phyloP scores from a whole-genome alignment of 345 rosid genomes.

The Theobroma cacao region DNA sequence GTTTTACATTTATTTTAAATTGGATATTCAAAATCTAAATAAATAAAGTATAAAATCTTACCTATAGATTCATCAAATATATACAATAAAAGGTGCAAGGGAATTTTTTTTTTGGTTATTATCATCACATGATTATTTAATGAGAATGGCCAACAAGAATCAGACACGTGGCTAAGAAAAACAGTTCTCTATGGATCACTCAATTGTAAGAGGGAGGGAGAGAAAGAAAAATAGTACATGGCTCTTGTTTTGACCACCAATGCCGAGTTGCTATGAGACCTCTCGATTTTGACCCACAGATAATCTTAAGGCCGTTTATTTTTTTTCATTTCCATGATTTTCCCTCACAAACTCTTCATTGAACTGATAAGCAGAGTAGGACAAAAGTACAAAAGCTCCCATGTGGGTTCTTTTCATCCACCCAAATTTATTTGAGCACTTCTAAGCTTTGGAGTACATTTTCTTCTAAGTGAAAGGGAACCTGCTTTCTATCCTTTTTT shows the following conservation, averaged over 20 bases:
- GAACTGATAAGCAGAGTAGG: slow-evolving; percentile 20
- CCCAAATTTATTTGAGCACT: slow-evolving; percentile 27
- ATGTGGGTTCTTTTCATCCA: slow-evolving; percentile 56
- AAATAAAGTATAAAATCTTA: too few relatives aligned
- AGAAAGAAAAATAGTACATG: neutral
- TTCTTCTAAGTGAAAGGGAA: neutral
- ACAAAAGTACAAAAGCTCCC: slow-evolving; percentile 8
- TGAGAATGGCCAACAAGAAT: neutral
- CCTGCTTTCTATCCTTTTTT: too few relatives aligned
- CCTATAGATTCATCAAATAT: too few relatives aligned
- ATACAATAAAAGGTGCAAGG: too few relatives aligned
- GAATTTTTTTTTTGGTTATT: neutral
- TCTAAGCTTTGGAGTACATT: neutral
- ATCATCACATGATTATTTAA: neutral
- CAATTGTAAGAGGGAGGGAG: neutral
- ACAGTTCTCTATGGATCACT: neutral
- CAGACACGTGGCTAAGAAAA: neutral
- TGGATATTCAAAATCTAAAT: too few relatives aligned
- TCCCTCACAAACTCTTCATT: slow-evolving; percentile 8
- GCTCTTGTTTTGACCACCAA: slow-evolving; percentile 10
- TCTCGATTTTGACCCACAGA: neutral
- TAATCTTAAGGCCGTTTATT: slow-evolving; percentile 9
- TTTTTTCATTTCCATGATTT: neutral
- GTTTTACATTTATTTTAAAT: too few relatives aligned
- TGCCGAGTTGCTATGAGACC: neutral